Base-by-base conservation (phyloP, 2,329 filamentous ascomycete species). In the Fusarium penzigii region DNA sequence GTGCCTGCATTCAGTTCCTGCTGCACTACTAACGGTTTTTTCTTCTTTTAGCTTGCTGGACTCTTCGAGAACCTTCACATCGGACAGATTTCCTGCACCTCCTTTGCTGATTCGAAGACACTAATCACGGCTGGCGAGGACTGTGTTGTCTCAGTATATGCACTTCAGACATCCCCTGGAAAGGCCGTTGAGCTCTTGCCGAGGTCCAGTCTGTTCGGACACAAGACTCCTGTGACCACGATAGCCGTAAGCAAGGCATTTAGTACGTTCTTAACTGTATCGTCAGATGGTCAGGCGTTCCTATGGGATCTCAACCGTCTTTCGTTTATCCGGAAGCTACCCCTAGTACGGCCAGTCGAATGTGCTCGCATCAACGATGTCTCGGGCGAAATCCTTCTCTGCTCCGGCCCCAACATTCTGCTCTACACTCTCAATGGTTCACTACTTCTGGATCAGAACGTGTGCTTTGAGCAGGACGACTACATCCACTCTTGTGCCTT, bases 241-340 rank as follows among this genome's bases (percentile, higher is more conserved):
- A 86, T 99, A 44, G 90, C 92, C 0, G 87, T 93, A 2, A 95
- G 90, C 39, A 88, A 92, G 56, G 89, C 91, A 0, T 95, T 97
- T 70, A 92, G 90, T 66, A 89, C 92, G 0, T 84, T 99, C 47
- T 79, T 97, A 3, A 95, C 92, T 2, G 88, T 89, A 1, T 92
- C 89, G 0, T 81, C 81, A 1, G 90, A 96, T 65, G 92, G 92
- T 0, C 86, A 90, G 39, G 86, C 92, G 11, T 86, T 96, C 65
- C 78, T 97, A 4, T 99, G 94, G 94, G 94, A 97, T 69, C 79
- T 99, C 5, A 99, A 97, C 70, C 85, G 90, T 14, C 83, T 92
- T 12, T 89, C 91, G 47, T 96, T 96, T 65, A 86, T 97, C 6
- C 84, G 91, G 42, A 88, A 85, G 70, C 77, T 93, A 17, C 85